A percentile compares a stretch with the other conserved stretches of the same genome.
Conservation (phyloP, 306 rosid genomes). For the Sesbania bispinosa region DNA sequence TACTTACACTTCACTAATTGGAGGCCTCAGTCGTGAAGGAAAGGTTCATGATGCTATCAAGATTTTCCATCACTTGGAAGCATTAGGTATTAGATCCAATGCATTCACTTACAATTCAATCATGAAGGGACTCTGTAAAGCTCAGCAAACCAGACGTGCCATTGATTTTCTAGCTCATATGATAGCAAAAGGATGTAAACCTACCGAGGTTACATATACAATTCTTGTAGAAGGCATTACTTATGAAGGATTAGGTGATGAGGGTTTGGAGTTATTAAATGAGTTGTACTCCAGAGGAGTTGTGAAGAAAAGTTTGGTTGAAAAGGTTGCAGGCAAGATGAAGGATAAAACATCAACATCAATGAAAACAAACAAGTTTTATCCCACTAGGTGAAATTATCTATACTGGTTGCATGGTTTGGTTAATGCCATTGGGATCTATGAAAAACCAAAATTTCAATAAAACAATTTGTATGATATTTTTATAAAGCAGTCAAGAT, state of each 20-base stretch:
- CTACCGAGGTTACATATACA: constrained; percentile 84
- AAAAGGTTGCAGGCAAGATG: constrained; percentile 59
- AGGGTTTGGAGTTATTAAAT: constrained; percentile 70
- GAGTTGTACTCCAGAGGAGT: constrained; percentile 70
- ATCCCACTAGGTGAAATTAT: too few relatives aligned
- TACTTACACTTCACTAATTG: constrained; percentile 75
- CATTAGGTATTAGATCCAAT: constrained; percentile 53
- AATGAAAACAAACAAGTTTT: too few relatives aligned
- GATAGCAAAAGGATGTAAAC: constrained; percentile 75
- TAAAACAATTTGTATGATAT: too few relatives aligned
- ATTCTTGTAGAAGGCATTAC: constrained; percentile 93
- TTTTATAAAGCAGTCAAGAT: constrained; percentile 53
- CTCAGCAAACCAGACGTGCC: constrained; percentile 63
- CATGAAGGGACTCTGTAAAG: constrained; percentile 87
- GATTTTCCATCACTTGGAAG: constrained; percentile 63
- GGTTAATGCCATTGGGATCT: too few relatives aligned
- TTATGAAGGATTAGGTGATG: constrained; percentile 78
- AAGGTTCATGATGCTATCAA: constrained; percentile 67
- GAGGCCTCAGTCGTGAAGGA: constrained; percentile 86
- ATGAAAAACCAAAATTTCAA: too few relatives aligned
- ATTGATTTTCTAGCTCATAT: constrained; percentile 75
- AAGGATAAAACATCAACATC: too few relatives aligned
- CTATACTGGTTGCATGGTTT: too few relatives aligned
- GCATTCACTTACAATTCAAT: constrained; percentile 64
- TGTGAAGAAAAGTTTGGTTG: constrained; percentile 77